Percentiles rank a stretch among this genome's conserved stretches.
These are phyloP conservation scores for Paratinospora sagittata DNA, from an alignment of 164 flowering plant genomes.

Conservation along the genomic window DNA sequence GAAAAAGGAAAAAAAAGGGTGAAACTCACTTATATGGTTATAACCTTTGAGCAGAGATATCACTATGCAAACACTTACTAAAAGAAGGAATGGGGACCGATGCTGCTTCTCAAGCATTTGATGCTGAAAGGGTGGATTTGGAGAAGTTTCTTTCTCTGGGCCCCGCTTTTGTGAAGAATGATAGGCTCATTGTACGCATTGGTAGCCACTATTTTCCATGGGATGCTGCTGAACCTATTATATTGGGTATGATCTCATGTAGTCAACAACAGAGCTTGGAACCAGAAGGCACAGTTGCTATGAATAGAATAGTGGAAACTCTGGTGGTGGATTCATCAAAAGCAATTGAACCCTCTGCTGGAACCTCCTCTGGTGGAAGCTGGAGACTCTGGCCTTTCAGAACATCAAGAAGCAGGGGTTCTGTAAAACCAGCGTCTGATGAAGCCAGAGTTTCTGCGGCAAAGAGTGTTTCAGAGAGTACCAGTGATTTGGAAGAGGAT, in stretches of 20 bases:
- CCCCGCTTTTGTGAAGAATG: constrained; percentile 32
- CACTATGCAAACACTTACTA: constrained; percentile 51
- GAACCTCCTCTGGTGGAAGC: constrained; percentile 48
- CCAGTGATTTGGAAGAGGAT: constrained; percentile 13
- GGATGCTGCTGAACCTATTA: constrained; percentile 39
- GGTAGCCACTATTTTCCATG: constrained; percentile 40
- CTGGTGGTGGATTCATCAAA: constrained; percentile 35
- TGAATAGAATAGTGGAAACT: constrained; percentile 35
- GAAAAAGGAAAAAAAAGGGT: neutral
- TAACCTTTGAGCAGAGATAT: constrained; percentile 36
- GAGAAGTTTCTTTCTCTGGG: constrained; percentile 37
- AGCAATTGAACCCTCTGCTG: constrained; percentile 29
- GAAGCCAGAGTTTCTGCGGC: constrained; percentile 15
- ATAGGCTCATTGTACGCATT: constrained; percentile 43
- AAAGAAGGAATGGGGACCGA: constrained; percentile 52
- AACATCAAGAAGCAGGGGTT: constrained; percentile 34
- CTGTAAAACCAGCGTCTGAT: constrained; percentile 18
- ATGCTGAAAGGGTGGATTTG: constrained; percentile 40
- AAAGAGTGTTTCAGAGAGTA: constrained; percentile 24
- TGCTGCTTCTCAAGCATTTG: constrained; percentile 57
- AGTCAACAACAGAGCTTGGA: constrained; percentile 28
- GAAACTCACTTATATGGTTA: constrained; percentile 3
- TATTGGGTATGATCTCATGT: constrained; percentile 36
- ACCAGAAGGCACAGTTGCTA: constrained; percentile 37
- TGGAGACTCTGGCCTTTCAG: constrained; percentile 71